A percentile compares a stretch with the other conserved stretches of the same genome.
These are phyloP conservation scores for Cryphonectria nitschkei DNA, from an alignment of 2,329 filamentous ascomycete species.

Conservation along the genomic window DNA sequence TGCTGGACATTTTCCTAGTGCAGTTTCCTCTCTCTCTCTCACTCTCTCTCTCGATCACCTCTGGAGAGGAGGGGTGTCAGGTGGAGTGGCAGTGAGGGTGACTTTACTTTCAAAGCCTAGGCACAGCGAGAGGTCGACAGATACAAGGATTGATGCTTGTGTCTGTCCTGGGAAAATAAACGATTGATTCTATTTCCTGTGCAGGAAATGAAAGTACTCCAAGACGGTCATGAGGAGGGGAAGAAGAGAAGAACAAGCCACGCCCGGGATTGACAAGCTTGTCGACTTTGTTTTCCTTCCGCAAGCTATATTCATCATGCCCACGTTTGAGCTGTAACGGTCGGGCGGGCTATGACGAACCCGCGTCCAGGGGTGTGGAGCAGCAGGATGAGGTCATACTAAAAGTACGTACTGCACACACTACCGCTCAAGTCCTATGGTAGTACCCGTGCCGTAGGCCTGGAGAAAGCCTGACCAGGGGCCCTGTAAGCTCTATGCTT, in stretches of 20 bases:
- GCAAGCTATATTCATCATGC: neutral
- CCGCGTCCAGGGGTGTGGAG: slow-evolving; percentile 10
- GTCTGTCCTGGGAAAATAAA: neutral
- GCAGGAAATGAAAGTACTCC: neutral
- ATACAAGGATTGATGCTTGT: neutral
- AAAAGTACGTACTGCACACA: neutral
- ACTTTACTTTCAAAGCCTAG: neutral
- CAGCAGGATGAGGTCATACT: slow-evolving; percentile 29
- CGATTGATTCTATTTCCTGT: neutral
- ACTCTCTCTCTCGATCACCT: neutral
- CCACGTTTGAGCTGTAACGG: neutral
- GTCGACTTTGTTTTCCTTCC: neutral
- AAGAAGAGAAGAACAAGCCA: neutral
- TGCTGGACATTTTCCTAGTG: slow-evolving; percentile 39
- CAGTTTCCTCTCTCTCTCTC: neutral
- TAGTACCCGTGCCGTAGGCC: neutral
- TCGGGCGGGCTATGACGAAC: slow-evolving; percentile 13
- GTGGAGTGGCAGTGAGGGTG: neutral
- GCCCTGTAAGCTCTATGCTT: neutral
- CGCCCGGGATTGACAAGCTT: neutral
- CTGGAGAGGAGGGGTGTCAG: neutral
- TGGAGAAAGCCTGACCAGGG: neutral
- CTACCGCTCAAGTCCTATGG: neutral
- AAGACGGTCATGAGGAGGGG: neutral
- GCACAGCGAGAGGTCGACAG: neutral